These are phyloP conservation scores for Quercus wislizeni DNA, from an alignment of 306 rosid genomes.

Conservation along the genomic window DNA sequence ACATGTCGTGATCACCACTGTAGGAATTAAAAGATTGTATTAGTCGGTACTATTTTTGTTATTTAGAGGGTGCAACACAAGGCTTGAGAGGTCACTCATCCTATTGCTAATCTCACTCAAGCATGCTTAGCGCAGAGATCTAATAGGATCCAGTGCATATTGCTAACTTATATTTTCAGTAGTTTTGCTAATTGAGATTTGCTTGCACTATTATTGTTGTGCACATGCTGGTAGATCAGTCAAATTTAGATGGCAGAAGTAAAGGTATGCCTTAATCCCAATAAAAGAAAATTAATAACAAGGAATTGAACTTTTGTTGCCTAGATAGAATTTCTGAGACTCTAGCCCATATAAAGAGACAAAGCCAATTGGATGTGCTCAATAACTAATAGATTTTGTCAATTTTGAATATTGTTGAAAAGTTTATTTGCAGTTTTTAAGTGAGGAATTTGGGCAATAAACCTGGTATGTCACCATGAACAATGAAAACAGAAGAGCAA, in stretches of 20 bases:
- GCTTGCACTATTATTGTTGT: neutral
- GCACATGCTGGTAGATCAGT: neutral
- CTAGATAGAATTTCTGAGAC: too few species aligned
- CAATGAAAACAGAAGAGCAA: neutral
- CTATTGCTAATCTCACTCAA: too few species aligned
- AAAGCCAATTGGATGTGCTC: neutral
- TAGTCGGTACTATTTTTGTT: neutral
- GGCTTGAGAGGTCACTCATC: too few species aligned
- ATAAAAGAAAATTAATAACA: too few species aligned
- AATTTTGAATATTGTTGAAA: neutral
- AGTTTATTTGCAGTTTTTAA: neutral
- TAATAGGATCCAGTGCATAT: too few species aligned
- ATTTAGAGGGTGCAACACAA: too few species aligned
- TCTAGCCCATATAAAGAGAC: too few species aligned
- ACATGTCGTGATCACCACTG: slow-evolving; percentile 28
- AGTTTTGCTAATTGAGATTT: neutral
- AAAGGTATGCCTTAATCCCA: neutral
- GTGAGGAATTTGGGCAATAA: neutral
- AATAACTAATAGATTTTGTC: neutral
- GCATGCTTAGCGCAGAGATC: too few species aligned
- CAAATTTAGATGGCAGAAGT: neutral
- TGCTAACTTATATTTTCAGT: neutral
- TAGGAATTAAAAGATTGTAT: neutral
- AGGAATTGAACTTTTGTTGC: neutral
- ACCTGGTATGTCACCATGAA: neutral